These are phyloP conservation scores for Trypanosoma platydactyli DNA, from an alignment of 208 protist genomes.

Conservation along the genomic window DNA sequence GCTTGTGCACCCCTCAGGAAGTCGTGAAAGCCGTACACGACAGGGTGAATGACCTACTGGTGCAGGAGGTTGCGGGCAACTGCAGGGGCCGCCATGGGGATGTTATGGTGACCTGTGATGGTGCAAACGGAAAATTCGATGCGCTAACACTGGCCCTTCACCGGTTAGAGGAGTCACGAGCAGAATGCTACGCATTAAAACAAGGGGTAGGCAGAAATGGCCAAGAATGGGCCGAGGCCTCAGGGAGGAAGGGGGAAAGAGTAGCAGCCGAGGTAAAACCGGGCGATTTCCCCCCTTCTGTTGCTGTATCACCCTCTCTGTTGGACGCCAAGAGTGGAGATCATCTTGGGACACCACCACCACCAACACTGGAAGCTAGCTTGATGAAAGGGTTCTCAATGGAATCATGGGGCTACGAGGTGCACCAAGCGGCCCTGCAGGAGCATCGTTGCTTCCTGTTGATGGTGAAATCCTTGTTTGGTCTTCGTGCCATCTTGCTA, in stretches of 20 bases:
- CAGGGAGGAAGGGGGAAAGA: not conserved
- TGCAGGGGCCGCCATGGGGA: no score
- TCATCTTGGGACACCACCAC: not conserved
- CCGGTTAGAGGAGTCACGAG: conserved; percentile 17
- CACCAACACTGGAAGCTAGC: not conserved
- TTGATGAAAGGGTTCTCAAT: conserved; percentile 2
- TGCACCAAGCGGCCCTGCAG: conserved; percentile 10
- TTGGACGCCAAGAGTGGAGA: not conserved
- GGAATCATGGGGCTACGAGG: conserved; percentile 11
- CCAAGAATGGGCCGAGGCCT: not conserved
- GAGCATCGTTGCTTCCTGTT: conserved; percentile 15
- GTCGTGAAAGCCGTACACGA: conserved; percentile 6
- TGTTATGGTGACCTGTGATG: no score
- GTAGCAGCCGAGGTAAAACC: no score
- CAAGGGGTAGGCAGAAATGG: not conserved
- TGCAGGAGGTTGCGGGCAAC: not conserved
- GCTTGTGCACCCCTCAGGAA: conserved; percentile 1
- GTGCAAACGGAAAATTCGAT: conserved; percentile 8
- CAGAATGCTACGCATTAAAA: conserved; percentile 9
- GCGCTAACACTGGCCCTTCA: conserved; percentile 9
- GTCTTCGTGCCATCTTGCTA: conserved; percentile 11
- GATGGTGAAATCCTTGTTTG: not conserved
- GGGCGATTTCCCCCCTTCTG: no score
- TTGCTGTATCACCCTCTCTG: not conserved
- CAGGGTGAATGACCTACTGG: not conserved